phyloP scores from a whole-genome alignment of 306 rosid genomes.

The Cyamopsis tetragonoloba region DNA sequence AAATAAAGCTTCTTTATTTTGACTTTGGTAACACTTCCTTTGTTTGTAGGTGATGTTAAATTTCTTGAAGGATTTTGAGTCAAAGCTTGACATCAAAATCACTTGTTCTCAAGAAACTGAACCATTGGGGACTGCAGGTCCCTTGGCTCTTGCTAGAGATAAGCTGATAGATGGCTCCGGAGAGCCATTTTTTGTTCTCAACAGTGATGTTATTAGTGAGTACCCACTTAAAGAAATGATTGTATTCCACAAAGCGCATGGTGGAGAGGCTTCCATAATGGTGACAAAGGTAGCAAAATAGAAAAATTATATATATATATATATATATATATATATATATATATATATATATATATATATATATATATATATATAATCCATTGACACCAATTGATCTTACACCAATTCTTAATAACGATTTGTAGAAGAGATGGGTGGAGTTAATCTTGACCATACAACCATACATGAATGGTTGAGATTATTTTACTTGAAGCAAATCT shows the following conservation, averaged over 20 bases:
- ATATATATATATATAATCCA: no score
- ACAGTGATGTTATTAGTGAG: slow-evolving; percentile 97
- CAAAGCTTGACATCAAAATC: slow-evolving; percentile 88
- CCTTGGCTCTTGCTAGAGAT: slow-evolving; percentile 98
- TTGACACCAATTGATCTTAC: no score
- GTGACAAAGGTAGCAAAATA: slow-evolving; percentile 80
- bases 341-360: no score
- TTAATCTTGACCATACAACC: no score
- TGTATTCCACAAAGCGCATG: slow-evolving; percentile 81
- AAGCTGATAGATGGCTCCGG: slow-evolving; percentile 72
- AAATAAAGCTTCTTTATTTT: slow-evolving; percentile 20
- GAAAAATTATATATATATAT: background rate
- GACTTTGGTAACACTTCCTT: slow-evolving; percentile 10
- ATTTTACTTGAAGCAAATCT: no score
- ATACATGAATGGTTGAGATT: no score
- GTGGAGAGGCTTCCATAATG: slow-evolving; percentile 98
- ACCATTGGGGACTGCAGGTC: slow-evolving; percentile 97
- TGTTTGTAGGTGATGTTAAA: slow-evolving; percentile 91
- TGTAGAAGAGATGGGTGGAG: no score
- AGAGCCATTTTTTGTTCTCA: slow-evolving; percentile 94
- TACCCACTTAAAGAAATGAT: slow-evolving; percentile 94
- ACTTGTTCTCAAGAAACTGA: slow-evolving; percentile 99
- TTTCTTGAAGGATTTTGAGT: slow-evolving; percentile 90
- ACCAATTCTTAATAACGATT: no score
- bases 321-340: no score